Base-by-base conservation (phyloP, 2,329 filamentous ascomycete genomes). In the Diplodia scrobiculata region DNA sequence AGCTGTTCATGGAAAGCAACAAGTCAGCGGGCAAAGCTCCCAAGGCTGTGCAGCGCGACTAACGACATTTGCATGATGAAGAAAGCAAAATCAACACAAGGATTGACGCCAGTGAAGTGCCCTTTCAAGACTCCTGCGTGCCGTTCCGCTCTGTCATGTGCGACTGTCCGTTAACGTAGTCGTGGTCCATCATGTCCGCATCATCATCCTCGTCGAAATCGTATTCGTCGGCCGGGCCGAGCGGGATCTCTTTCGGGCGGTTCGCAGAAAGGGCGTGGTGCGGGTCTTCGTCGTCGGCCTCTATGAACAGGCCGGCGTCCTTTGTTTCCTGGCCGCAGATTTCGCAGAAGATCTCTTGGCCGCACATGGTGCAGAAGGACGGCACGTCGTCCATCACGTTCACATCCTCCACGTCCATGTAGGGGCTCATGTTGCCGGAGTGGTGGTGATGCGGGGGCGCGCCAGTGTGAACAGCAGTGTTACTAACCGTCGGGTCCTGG, bases 401-500 rank as follows among this genome's bases (percentile, higher is more conserved):
- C 19, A 71, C 69, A 34, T 67, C 67, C 14, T 70, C 67, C 65
- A 66, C 54, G 19, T 71, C 69, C 21, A 68, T 60, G 32, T 68
- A 68, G 52, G 63, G 63, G 63, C 27, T 55, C 47, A 47, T 34
- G 50, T 53, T 17, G 59, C 72, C 69, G 41, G 19, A 41, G 41
- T 48, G 63, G 36, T 41, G 55, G 41, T 52, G 27, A 32, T 64
- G 36, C 19, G 52, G 32, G 54, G 27, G 41, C 17, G 64, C 32
- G 63, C 27, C 52, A 32, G 63, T 34, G 19, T 53, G 63, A 63
- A 41, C 55, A 47, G 9, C 21, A 54, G 55, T 25, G 54, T 60
- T 65, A 97, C 94, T 86, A 89, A 99, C 94, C 88, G 96, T 99
- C 80, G 95, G 95, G 86, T 99, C 95, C 75, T 91, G 93, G 76